phyloP scores from a whole-genome alignment of 768 basidiomycete genomes.

The Boletus reticuloceps region DNA sequence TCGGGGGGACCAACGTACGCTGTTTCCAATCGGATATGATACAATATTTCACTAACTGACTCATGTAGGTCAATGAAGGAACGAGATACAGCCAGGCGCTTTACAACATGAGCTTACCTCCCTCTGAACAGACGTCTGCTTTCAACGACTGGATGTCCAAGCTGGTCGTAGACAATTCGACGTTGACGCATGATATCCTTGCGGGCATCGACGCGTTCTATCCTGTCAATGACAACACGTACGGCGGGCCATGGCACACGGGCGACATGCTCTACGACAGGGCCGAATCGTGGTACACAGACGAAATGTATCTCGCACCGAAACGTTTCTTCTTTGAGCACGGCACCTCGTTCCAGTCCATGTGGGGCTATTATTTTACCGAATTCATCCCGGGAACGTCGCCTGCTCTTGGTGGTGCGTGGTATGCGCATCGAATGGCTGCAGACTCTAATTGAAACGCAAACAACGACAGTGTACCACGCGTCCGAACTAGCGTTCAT shows the following conservation, averaged over 20 bases:
- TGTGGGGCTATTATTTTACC: constrained; percentile 53
- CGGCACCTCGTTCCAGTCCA: constrained; percentile 44
- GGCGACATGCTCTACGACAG: constrained; percentile 60
- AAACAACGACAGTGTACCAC: constrained; percentile 13
- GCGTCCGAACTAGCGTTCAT: constrained; percentile 12
- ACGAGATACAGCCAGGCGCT: constrained; percentile 21
- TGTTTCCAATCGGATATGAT: not conserved
- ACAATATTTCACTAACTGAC: not conserved
- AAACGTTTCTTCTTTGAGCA: constrained; percentile 49
- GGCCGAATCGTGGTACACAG: constrained; percentile 56
- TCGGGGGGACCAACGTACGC: constrained; percentile 56
- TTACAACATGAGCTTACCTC: constrained; percentile 36
- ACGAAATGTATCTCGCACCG: constrained; percentile 53
- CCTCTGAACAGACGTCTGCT: constrained; percentile 39
- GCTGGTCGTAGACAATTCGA: constrained; percentile 51
- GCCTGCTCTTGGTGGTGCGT: constrained; percentile 46
- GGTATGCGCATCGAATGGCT: not conserved
- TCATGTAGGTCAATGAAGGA: constrained; percentile 15
- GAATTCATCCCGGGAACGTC: constrained; percentile 58
- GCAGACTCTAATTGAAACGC: not conserved
- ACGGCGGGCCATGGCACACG: constrained; percentile 54
- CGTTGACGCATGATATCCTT: constrained; percentile 30
- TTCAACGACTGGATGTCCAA: constrained; percentile 48
- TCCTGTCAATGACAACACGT: constrained; percentile 46
- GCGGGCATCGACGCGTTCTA: constrained; percentile 39